Conservation (phyloP, 1,139 yeast species). For the Yamadazyma atmosphaerica region DNA sequence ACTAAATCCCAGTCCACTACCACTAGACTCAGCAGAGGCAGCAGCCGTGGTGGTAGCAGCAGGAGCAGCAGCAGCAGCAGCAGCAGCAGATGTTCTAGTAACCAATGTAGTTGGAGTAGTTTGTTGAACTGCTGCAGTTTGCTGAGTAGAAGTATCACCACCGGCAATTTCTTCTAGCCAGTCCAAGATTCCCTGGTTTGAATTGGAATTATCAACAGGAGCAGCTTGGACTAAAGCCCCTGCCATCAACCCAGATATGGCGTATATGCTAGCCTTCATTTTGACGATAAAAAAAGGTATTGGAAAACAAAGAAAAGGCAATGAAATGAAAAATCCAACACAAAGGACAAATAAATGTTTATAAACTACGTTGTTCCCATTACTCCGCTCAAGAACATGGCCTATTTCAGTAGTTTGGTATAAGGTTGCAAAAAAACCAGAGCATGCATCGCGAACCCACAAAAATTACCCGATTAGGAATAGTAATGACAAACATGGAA, state of each 20-base stretch:
- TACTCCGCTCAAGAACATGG: background rate
- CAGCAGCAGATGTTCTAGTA: constrained; percentile 4
- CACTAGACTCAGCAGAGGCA: constrained; percentile 5
- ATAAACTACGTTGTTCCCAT: background rate
- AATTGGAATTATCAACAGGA: constrained; percentile 7
- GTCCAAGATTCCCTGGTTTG: constrained; percentile 4
- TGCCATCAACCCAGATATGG: constrained; percentile 4
- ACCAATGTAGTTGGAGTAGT: constrained; percentile 8
- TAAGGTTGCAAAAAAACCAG: background rate
- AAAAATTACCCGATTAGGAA: constrained; percentile 10
- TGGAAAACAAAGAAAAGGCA: background rate
- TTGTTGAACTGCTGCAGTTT: constrained; percentile 3
- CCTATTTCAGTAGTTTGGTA: constrained; percentile 1
- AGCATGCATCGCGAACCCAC: background rate
- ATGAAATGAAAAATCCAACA: background rate
- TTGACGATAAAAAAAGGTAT: background rate
- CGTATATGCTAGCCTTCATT: constrained; percentile 7
- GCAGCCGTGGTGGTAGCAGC: constrained; percentile 5
- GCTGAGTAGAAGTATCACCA: constrained; percentile 8
- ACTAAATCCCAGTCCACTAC: constrained; percentile 8
- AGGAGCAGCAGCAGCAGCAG: constrained; percentile 10
- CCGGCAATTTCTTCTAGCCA: constrained; percentile 7
- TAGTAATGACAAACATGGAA: constrained; percentile 2
- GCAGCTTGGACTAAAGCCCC: constrained; percentile 10
- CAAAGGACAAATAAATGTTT: background rate